Conservation (phyloP, 192 early-diverging fungal species). For the Coemansia sp. region DNA sequence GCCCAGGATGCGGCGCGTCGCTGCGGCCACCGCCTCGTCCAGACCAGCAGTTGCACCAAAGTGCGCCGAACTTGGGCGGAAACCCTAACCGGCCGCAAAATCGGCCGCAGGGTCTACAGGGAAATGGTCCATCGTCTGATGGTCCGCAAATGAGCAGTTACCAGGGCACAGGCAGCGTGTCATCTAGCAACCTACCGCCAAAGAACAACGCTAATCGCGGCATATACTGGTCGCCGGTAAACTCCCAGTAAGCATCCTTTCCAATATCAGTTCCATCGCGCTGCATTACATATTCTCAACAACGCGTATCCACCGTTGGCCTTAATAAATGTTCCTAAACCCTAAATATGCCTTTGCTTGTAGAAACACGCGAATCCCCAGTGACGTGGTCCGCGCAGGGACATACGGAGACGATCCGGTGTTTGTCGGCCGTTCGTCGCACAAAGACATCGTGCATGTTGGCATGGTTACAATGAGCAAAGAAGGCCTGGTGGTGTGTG, state of each 20-base stretch:
- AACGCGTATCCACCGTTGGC: no score
- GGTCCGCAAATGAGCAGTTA: neutral
- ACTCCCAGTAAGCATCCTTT: conserved; percentile 32
- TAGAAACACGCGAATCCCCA: conserved; percentile 25
- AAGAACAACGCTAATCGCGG: conserved; percentile 8
- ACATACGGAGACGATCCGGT: conserved; percentile 21
- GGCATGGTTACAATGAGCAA: conserved; percentile 38
- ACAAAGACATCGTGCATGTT: conserved; percentile 38
- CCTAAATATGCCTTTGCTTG: neutral
- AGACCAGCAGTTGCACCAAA: conserved; percentile 11
- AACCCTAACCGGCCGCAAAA: conserved; percentile 1
- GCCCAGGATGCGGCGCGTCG: conserved; percentile 8
- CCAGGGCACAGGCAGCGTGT: conserved; percentile 2
- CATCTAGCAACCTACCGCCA: conserved; percentile 8
- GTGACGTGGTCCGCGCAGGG: conserved; percentile 29
- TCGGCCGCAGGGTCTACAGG: neutral
- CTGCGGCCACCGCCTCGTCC: conserved; percentile 7
- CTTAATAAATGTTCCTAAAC: conserved; percentile 2
- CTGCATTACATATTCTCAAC: neutral
- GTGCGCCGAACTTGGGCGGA: conserved; percentile 17
- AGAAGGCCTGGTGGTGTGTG: conserved; percentile 35
- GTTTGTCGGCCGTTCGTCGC: conserved; percentile 27
- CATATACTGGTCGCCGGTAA: conserved; percentile 27
- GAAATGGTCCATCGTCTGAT: no score
- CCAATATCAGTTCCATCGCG: neutral